Base-by-base conservation (phyloP, 805 yeast species). In the Saccharomycopsis amapae region DNA sequence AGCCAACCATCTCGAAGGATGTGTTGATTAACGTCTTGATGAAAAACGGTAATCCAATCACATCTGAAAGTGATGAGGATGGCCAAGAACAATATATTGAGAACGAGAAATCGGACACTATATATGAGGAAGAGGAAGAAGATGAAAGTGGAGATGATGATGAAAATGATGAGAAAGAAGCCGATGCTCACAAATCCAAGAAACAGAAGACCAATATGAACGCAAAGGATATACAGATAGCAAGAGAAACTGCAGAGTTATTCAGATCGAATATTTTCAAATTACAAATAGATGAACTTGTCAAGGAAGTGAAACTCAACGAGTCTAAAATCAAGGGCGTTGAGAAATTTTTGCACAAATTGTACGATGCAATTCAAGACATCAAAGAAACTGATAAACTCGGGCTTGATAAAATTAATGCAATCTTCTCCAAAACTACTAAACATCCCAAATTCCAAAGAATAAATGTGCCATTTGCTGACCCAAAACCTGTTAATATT, bases 241-340 rank as follows among this genome's bases (percentile, higher is more conserved):
- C 96, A 0, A 75, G 95, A 56, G 97, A 89, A 62, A 85, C 97
- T 1, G 93, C 95, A 1, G 97, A 89, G 62, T 67, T 90, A 38
- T 93, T 89, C 77, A 87, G 89, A 59, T 87, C 96, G 6, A 93
- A 89, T 63, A 88, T 93, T 45, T 90, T 93, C 78, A 93, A 93
- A 62, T 65, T 93, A 48, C 96, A 93, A 66, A 88, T 93, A 50
- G 97, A 89, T 64, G 97, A 89, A 60, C 68, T 93, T 34, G 67
- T 93, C 55, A 76, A 78, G 54, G 97, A 90, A 62, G 75, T 90
- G 34, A 76, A 78, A 55, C 62, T 89, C 34, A 84, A 84, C 56
- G 90, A 85, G 17, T 63, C 76, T 15, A 80, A 81, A 57, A 73
- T 82, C 37, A 41, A 46, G 42, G 68, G 71, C 40, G 77, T 86